A percentile compares a stretch with the other conserved stretches of the same genome.
Evolutionary conservation across 2,329 filamentous ascomycete genomes (phyloP).

Genomic region (Verticillium tricorpus): DNA sequence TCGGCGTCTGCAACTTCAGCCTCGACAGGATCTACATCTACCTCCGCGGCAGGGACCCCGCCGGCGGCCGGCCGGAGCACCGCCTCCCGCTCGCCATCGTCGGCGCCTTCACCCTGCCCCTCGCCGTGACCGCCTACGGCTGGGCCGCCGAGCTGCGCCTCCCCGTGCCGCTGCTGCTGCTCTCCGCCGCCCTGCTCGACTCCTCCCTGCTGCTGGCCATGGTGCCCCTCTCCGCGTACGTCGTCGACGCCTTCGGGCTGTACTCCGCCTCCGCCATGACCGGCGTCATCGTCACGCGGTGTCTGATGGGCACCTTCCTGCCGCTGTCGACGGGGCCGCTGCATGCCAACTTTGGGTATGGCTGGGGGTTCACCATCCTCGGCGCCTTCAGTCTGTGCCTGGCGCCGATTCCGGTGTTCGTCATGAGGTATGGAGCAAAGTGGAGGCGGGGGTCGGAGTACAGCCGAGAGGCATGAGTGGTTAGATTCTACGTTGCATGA

Average conservation of each 20-base stretch:
- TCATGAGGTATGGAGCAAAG: slow-evolving; percentile 44
- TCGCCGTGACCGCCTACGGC: slow-evolving; percentile 42
- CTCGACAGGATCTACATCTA: slow-evolving; percentile 51
- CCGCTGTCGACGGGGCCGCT: slow-evolving; percentile 47
- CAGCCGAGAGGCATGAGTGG: slow-evolving; percentile 25
- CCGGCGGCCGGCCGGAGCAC: slow-evolving; percentile 45
- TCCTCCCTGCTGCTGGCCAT: slow-evolving; percentile 38
- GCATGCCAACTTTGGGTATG: slow-evolving; percentile 37
- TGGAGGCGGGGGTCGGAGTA: slow-evolving; percentile 50
- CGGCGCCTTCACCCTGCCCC: slow-evolving; percentile 39
- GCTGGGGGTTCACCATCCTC: slow-evolving; percentile 44
- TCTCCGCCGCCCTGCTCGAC: slow-evolving; percentile 40
- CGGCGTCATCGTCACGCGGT: slow-evolving; percentile 49
- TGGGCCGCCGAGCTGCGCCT: slow-evolving; percentile 42
- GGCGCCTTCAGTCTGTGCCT: slow-evolving; percentile 35
- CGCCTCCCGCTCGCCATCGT: slow-evolving; percentile 48
- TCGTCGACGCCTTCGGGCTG: slow-evolving; percentile 52
- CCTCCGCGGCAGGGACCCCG: slow-evolving; percentile 33
- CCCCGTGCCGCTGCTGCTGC: slow-evolving; percentile 37
- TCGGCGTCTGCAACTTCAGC: slow-evolving; percentile 42
- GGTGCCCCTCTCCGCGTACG: slow-evolving; percentile 48
- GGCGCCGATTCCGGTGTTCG: slow-evolving; percentile 44
- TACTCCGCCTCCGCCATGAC: slow-evolving; percentile 56
- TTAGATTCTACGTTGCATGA: neutral
- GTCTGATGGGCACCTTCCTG: slow-evolving; percentile 52